Percentiles rank a stretch among this genome's conserved stretches.
Conservation (phyloP, 345 rosid species). For the Moricandia arvensis region DNA sequence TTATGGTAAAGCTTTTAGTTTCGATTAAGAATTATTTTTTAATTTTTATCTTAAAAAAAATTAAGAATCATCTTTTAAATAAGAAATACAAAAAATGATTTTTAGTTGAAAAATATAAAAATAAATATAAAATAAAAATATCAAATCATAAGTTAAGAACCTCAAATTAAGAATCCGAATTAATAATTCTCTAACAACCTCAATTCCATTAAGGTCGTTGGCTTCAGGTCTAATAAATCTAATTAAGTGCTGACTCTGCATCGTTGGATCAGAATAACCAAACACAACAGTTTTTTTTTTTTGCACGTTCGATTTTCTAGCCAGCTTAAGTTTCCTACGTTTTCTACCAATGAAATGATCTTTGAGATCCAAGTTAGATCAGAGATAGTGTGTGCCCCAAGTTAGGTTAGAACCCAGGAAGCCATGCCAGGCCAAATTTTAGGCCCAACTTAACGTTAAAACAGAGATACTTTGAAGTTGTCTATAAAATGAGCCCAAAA, state of each 20-base stretch:
- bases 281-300: neutral
- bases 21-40: too few relatives aligned
- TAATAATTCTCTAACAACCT: neutral
- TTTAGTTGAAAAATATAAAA: too few relatives aligned
- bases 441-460: too few relatives aligned
- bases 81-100: too few relatives aligned
- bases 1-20: too few relatives aligned
- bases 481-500: neutral
- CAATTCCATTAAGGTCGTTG: neutral
- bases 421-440: neutral
- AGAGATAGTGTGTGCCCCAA: neutral
- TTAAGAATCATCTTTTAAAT: too few relatives aligned
- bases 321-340: neutral
- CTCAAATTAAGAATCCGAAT: too few relatives aligned
- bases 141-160: too few relatives aligned
- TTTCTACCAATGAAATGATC: neutral
- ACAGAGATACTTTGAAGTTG: neutral
- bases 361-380: slow-evolving; percentile 1
- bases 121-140: too few relatives aligned
- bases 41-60: too few relatives aligned
- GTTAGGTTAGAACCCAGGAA: neutral
- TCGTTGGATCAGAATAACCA: neutral
- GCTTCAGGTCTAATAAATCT: neutral
- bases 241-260: neutral
- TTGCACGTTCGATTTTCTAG: neutral